phyloP scores from a whole-genome alignment of 2,329 filamentous ascomycete genomes.

The Diplodia mutila region DNA sequence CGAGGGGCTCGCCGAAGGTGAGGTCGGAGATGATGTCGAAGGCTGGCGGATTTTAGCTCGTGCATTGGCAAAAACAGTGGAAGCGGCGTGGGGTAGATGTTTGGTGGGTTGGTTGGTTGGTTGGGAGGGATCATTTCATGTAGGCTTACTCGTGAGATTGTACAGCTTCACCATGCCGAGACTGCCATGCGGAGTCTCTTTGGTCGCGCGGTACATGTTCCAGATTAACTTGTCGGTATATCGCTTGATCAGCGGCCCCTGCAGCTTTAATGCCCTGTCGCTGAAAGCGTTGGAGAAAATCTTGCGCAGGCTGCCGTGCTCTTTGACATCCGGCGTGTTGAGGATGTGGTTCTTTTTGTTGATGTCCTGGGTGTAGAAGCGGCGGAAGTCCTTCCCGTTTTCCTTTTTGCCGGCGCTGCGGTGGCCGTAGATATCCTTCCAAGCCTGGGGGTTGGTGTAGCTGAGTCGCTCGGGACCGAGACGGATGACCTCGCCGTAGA shows the following conservation, averaged over 20 bases:
- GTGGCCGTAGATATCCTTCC: conserved; percentile 30
- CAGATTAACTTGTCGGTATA: conserved; percentile 48
- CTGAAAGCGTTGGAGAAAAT: conserved; percentile 47
- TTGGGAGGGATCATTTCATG: too few species aligned
- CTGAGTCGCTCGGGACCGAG: conserved; percentile 48
- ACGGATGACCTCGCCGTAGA: conserved; percentile 48
- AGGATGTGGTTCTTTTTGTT: conserved; percentile 39
- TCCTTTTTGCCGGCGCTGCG: not conserved
- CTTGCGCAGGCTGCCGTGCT: conserved; percentile 46
- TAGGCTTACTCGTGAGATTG: too few species aligned
- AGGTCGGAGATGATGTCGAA: conserved; percentile 39
- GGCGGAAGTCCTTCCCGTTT: not conserved
- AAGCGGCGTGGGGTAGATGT: too few species aligned
- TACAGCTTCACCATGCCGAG: too few species aligned
- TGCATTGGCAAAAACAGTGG: too few species aligned
- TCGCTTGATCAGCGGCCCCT: conserved; percentile 44
- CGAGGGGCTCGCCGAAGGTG: conserved; percentile 38
- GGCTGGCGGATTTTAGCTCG: too few species aligned
- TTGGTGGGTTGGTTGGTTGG: too few species aligned
- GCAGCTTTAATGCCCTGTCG: conserved; percentile 44
- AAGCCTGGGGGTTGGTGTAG: conserved; percentile 48
- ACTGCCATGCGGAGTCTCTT: conserved; percentile 28
- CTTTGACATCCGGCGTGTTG: conserved; percentile 41
- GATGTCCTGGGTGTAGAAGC: conserved; percentile 27
- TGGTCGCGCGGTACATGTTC: conserved; percentile 38